These are phyloP conservation scores for Nowakowskiella sp. DNA, from an alignment of 192 early-diverging fungal species.

Conservation along the genomic window DNA sequence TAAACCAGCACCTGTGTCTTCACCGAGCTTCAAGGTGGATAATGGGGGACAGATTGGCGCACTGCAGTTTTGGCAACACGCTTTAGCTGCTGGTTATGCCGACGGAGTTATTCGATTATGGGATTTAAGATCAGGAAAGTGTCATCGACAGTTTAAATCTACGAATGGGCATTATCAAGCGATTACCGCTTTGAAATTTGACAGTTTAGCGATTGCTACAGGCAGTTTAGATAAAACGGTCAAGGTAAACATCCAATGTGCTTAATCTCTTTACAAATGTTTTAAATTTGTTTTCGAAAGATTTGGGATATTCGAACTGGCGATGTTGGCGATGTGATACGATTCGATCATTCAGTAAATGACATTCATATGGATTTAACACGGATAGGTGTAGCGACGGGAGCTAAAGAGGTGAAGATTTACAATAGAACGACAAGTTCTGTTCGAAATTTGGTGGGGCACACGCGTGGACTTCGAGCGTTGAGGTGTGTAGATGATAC, in stretches of 20 bases:
- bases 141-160: constrained; percentile 24
- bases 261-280: background rate
- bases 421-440: constrained; percentile 24
- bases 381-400: constrained; percentile 20
- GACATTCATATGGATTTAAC: constrained; percentile 22
- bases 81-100: constrained; percentile 34
- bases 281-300: no score
- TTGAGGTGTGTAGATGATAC: constrained; percentile 18
- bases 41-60: constrained; percentile 17
- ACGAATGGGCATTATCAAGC: constrained; percentile 16
- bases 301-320: constrained; percentile 36
- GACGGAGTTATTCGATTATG: constrained; percentile 35
- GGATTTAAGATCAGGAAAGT: constrained; percentile 28
- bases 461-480: constrained; percentile 22
- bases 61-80: constrained; percentile 34
- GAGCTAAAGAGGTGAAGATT: constrained; percentile 22
- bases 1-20: background rate
- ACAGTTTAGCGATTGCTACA: constrained; percentile 17
- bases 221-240: constrained; percentile 30
- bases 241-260: constrained; percentile 9
- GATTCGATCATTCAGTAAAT: constrained; percentile 16
- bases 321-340: constrained; percentile 18
- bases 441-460: constrained; percentile 21
- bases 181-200: constrained; percentile 28
- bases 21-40: background rate